Base-by-base conservation (phyloP, 768 basidiomycete species). In the Lepiota venenata region DNA sequence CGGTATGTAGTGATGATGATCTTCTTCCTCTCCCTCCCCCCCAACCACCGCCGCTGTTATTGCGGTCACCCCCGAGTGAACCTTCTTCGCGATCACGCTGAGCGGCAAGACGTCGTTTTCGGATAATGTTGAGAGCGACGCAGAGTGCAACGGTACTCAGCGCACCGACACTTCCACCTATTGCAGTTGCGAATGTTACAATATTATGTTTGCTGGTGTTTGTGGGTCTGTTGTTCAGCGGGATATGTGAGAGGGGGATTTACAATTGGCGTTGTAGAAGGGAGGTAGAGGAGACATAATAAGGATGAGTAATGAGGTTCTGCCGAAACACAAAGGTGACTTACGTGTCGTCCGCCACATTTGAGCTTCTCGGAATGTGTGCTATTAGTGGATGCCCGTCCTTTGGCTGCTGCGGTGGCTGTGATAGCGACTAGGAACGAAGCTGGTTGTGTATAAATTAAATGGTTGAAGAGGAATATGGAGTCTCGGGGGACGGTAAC, bases 151-250 rank as follows among this genome's bases (percentile, higher is more conserved):
- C 65, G 36, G 77, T 59, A 10, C 70, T 71, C 10, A 83, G 73
- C 18, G 81, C 74, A 27, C 81, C 82, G 15, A 81, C 72, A 27
- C 71, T 74, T 25, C 78, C 77, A 0, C 78, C 80, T 20, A 83
- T 70, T 1, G 77, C 80, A n/a, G 74, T 79, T 1, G 71, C 81
- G 61, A 85, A 83, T 5, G 81, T 80, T 14, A 71, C 74, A 16
- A 72, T 56, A 32, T 71, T 71, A 47, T 65, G 67, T 48, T 69
- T 64, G 59, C 69, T 68, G 15, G 52, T 47, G 21, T 45, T 58
- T 41, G 66, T 68, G 56, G 37, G n/a, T 35, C 46, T 47, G 16
- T 12, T 10, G 4, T 10, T 14, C 4, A 27, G 11, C 12, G 15
- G 43, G 9, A n/a, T 11, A 25, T 25, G 20, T 5, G 12, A 16